These are phyloP conservation scores for Rhododendron mucronatum DNA, from an alignment of 148 eudicot genomes.

Conservation along the genomic window DNA sequence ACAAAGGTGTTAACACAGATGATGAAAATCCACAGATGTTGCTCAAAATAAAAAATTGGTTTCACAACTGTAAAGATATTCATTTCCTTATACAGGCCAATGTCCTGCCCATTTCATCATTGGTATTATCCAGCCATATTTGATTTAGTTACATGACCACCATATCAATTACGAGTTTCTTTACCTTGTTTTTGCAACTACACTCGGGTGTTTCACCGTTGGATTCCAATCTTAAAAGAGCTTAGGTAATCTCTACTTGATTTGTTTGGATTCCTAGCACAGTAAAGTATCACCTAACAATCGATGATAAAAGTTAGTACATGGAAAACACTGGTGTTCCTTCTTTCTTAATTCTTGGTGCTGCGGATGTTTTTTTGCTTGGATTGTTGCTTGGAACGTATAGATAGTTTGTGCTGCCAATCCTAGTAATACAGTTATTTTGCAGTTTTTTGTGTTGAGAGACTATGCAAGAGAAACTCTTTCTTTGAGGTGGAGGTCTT, in stretches of 20 bases:
- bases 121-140: background rate
- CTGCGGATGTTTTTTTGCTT: background rate
- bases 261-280: background rate
- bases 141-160: background rate
- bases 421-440: conserved; percentile 12
- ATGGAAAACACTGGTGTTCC: background rate
- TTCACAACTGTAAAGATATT: background rate
- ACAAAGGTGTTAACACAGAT: background rate
- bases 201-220: background rate
- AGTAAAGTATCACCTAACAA: background rate
- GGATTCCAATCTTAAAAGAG: background rate
- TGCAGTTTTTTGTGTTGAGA: conserved; percentile 81
- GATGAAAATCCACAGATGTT: background rate
- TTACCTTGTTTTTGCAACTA: background rate
- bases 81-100: background rate
- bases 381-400: background rate
- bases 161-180: background rate
- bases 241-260: background rate
- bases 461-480: conserved; percentile 86
- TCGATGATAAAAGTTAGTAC: too few relatives aligned
- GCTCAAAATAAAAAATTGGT: background rate
- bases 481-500: conserved; percentile 89
- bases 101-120: background rate
- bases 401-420: background rate
- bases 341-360: background rate